Conservation (phyloP, 2,329 filamentous ascomycete species). For the Septoria petroselini region DNA sequence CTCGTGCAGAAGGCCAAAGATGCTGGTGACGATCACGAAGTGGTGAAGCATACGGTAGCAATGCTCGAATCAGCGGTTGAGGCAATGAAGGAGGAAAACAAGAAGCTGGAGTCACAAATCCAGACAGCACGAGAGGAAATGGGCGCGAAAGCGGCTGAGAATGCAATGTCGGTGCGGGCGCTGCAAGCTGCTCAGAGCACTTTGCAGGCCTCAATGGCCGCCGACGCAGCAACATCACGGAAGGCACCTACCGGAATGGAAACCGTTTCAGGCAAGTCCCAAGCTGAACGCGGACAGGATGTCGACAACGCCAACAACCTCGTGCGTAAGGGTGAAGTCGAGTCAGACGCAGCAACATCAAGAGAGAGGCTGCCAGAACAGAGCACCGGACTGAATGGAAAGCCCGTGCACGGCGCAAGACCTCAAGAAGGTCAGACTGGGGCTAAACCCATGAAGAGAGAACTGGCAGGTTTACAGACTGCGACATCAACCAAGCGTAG, state of each 20-base stretch:
- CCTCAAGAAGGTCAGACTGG: not conserved
- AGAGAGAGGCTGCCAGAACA: too few species aligned
- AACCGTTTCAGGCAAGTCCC: too few species aligned
- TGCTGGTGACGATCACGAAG: slow-evolving; percentile 17
- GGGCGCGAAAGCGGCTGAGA: not conserved
- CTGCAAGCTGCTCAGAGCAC: not conserved
- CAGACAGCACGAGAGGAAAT: slow-evolving; percentile 13
- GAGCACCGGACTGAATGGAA: too few species aligned
- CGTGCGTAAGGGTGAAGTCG: too few species aligned
- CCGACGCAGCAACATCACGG: not conserved
- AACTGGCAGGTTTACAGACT: not conserved
- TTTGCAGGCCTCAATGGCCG: not conserved
- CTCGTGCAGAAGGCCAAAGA: slow-evolving; percentile 19
- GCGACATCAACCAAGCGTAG: not conserved
- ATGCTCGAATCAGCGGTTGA: slow-evolving; percentile 24
- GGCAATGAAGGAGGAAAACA: slow-evolving; percentile 24
- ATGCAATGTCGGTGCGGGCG: not conserved
- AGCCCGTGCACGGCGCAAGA: too few species aligned
- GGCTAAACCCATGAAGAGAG: slow-evolving; percentile 6
- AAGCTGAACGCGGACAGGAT: too few species aligned
- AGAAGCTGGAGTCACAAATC: slow-evolving; percentile 19
- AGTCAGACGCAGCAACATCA: too few species aligned
- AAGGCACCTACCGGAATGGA: too few species aligned
- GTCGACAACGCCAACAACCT: too few species aligned
- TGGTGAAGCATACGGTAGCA: slow-evolving; percentile 19